Evolutionary conservation across 768 basidiomycete genomes (phyloP), one percentile per base, ranked within the genome.

Genomic region (Russula emetica): DNA sequence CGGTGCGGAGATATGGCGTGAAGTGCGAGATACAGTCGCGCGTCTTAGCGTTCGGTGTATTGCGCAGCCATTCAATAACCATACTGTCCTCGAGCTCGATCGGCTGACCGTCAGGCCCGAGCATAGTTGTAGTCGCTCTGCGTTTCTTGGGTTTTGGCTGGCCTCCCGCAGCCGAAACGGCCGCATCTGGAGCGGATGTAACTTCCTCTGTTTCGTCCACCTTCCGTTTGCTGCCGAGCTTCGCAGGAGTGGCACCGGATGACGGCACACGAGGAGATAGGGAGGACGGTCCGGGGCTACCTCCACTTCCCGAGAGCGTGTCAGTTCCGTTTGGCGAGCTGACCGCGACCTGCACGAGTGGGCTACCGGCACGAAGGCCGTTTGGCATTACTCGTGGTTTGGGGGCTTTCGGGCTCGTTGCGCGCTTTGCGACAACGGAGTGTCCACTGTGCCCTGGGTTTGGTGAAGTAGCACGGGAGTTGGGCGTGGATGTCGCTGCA

Each of bases 21-120:
- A 92, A 93, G 71, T 90, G 81, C 57, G 84, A 83, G 66, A 92
- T 92, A 70, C 90, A 91, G 69, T 91, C 88, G 64, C 85, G 79
- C 38, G 90, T 92, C 60, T 84, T 85, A 57, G 88, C 83, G 64
- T 82, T 83, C n/a, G 83, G 78, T 42, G 83, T 85, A 55, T 79
- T 85, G 71, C 79, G 83, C 67, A 93, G 71, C 88, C 90, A 92
- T 55, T 88, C 85, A 63, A 92, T 78, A 61, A 93, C 76, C 82
- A 89, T 80, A 55, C 70, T 74, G 66, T 83, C 79, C 66, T 86
- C 84, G 64, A 91, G 74, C 71, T 87, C 85, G 59, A 83, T 76
- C 14, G 84, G 78, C n/a, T 74, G 73, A 30, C 75, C 74, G 44
- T 73, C 75, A 26, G 74, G 62, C 22, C 74, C 74, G 58, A 70